Percentiles rank a stretch among this genome's conserved stretches.
Conservation (phyloP, 768 basidiomycete species). For the Floccularia luteovirens region DNA sequence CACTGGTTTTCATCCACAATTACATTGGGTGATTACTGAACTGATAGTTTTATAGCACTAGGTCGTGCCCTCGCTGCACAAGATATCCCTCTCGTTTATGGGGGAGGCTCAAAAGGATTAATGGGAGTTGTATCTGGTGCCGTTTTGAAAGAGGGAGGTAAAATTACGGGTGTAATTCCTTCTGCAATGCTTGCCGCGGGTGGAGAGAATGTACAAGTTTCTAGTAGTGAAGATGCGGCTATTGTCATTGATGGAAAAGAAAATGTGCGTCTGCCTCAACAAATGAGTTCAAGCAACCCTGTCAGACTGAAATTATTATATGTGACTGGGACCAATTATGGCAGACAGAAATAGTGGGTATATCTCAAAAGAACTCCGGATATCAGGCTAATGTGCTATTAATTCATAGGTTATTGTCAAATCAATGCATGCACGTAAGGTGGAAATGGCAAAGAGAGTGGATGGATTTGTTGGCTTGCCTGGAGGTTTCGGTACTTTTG, state of each 20-base stretch:
- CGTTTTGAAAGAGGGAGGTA: slow-evolving; percentile 58
- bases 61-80: slow-evolving; percentile 62
- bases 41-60: slow-evolving; percentile 41
- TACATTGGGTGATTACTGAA: too few relatives aligned
- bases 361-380: neutral
- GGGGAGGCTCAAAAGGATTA: slow-evolving; percentile 75
- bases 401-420: slow-evolving; percentile 53
- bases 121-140: slow-evolving; percentile 79
- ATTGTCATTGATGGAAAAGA: slow-evolving; percentile 18
- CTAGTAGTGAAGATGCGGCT: slow-evolving; percentile 13
- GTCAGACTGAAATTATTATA: too few relatives aligned
- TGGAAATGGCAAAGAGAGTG: slow-evolving; percentile 79
- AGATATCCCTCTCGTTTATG: slow-evolving; percentile 71
- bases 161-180: slow-evolving; percentile 74
- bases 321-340: too few relatives aligned
- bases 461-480: slow-evolving; percentile 85
- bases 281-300: too few relatives aligned
- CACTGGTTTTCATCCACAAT: too few relatives aligned
- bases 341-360: too few relatives aligned
- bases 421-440: slow-evolving; percentile 86
- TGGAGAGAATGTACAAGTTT: slow-evolving; percentile 49
- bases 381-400: slow-evolving; percentile 1
- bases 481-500: slow-evolving; percentile 92
- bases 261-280: slow-evolving; percentile 12
- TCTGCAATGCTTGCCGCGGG: slow-evolving; percentile 63